Conservation (phyloP, 495 filamentous ascomycete species). For the Daldinia caldariorum region DNA sequence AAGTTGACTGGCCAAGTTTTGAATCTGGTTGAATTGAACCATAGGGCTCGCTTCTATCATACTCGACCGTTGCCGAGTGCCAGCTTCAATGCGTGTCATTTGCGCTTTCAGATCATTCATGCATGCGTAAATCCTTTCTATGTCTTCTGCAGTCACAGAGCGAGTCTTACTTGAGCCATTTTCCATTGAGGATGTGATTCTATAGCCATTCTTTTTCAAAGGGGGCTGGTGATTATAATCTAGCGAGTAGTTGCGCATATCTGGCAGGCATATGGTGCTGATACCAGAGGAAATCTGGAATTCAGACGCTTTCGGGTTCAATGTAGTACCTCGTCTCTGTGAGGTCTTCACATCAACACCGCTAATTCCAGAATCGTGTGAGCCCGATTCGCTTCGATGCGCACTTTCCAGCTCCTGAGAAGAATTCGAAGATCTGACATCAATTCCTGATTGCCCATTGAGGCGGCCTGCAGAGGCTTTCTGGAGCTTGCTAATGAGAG, state of each 20-base stretch:
- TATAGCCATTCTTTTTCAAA: background rate
- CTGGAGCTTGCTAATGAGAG: constrained; percentile 35
- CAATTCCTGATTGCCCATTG: background rate
- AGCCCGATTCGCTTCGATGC: background rate
- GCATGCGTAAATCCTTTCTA: background rate
- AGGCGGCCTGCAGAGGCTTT: constrained; percentile 21
- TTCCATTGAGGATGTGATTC: background rate
- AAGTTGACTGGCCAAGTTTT: background rate
- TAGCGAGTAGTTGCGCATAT: background rate
- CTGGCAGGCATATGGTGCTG: background rate
- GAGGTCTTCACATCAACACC: constrained; percentile 4
- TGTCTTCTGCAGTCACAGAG: background rate
- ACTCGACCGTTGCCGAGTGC: background rate
- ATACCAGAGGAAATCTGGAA: constrained; percentile 21
- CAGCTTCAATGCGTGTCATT: constrained; percentile 8
- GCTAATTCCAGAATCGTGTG: constrained; percentile 28
- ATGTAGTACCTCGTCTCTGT: constrained; percentile 7
- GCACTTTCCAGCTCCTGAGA: background rate
- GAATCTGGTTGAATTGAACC: constrained; percentile 1
- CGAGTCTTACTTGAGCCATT: background rate
- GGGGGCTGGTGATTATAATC: background rate
- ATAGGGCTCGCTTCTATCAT: background rate
- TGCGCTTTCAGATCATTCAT: constrained; percentile 4
- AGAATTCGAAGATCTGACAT: background rate
- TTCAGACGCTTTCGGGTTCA: constrained; percentile 42